Evolutionary conservation across 1,139 yeast species (phyloP).

Genomic region (Yamadazyma dushanensis): DNA sequence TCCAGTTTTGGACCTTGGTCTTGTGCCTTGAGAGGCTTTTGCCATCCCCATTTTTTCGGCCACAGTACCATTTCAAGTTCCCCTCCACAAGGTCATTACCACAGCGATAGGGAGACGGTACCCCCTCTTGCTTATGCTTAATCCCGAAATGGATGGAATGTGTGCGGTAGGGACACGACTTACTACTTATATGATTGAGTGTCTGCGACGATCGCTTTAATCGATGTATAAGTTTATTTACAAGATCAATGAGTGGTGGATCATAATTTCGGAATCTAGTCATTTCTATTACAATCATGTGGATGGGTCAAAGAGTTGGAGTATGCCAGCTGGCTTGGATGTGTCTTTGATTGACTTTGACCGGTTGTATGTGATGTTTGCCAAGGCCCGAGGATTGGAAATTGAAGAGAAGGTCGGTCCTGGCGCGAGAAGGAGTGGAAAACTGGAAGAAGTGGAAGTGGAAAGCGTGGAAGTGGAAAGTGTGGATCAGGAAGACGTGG

Average conservation of each 20-base stretch:
- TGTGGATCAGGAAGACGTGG: not conserved
- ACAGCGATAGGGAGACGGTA: too few relatives aligned
- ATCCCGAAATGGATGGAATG: not conserved
- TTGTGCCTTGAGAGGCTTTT: too few relatives aligned
- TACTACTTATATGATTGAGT: not conserved
- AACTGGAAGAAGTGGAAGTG: too few relatives aligned
- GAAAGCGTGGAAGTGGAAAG: constrained; percentile 1
- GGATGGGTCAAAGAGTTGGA: constrained; percentile 11
- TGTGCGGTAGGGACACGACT: not conserved
- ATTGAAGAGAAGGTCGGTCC: constrained; percentile 8
- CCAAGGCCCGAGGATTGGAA: constrained; percentile 30
- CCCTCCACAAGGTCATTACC: too few relatives aligned
- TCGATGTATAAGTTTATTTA: constrained; percentile 16
- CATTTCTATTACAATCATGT: constrained; percentile 16
- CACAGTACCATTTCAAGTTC: too few relatives aligned
- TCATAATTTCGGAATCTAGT: constrained; percentile 9
- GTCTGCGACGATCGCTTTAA: not conserved
- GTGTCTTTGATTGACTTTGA: constrained; percentile 23
- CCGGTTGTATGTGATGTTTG: constrained; percentile 31
- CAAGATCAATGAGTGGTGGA: constrained; percentile 14
- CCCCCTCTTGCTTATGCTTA: not conserved
- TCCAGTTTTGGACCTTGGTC: too few relatives aligned
- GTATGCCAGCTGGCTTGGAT: constrained; percentile 11
- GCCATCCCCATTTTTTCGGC: too few relatives aligned
- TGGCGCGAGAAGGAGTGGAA: constrained; percentile 3